Percentiles rank a stretch among this genome's conserved stretches.
Evolutionary conservation across 208 protist genomes (phyloP).

Genomic region (Trypanosoma cruzi): DNA sequence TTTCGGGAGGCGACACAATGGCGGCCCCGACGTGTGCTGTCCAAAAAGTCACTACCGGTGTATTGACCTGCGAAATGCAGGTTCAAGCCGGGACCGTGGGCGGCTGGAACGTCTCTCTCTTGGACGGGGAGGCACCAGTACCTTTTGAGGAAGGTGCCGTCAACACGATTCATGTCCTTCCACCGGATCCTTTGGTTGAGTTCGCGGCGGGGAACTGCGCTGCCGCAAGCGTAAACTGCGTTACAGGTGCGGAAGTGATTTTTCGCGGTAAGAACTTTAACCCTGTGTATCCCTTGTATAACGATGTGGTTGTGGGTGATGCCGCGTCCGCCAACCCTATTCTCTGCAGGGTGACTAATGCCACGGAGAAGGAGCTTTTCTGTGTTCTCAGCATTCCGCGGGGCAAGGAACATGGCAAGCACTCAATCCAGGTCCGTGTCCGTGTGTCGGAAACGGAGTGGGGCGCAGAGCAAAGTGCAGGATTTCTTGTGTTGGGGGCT

Average conservation of each 20-base stretch:
- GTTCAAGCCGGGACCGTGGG: constrained; percentile 2
- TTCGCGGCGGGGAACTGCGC: constrained; percentile 11
- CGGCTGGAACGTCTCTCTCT: constrained; percentile 8
- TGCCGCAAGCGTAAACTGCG: constrained; percentile 13
- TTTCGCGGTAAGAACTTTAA: constrained; percentile 23
- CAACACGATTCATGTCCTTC: not conserved
- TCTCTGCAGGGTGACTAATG: constrained; percentile 8
- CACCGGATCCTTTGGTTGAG: constrained; percentile 5
- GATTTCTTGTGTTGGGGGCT: constrained; percentile 24
- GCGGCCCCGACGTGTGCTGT: constrained; percentile 3
- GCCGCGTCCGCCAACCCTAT: not conserved
- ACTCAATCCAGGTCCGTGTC: constrained; percentile 2
- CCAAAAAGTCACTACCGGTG: not conserved
- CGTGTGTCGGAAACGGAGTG: constrained; percentile 17
- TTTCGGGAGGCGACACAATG: not conserved
- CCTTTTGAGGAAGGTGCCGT: not conserved
- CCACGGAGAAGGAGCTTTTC: constrained; percentile 4
- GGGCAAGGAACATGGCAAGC: constrained; percentile 1
- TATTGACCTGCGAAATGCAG: constrained; percentile 2
- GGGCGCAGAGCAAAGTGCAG: constrained; percentile 5
- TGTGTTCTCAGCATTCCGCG: constrained; percentile 15
- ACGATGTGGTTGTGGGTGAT: constrained; percentile 4
- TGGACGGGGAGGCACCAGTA: not conserved
- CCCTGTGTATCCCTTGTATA: constrained; percentile 3
- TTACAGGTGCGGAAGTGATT: constrained; percentile 18